Evolutionary conservation across 1,284 basidiomycete genomes (phyloP).

Genomic region (Microbotryum lychnidis-dioicae): DNA sequence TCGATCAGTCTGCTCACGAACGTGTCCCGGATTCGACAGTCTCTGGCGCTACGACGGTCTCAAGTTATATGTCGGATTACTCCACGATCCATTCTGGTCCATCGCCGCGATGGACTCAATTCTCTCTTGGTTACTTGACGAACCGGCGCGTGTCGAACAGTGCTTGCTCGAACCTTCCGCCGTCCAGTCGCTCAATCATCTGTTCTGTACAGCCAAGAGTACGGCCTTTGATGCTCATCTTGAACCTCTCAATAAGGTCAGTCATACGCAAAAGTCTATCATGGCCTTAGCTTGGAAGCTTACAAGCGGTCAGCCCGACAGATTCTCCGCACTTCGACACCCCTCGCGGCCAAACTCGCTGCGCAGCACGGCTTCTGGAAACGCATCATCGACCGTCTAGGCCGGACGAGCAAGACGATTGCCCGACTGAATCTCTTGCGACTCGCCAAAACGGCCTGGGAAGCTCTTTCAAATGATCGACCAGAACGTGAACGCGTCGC

Average conservation of each 20-base stretch:
- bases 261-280: neutral
- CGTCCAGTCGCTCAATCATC: constrained; percentile 64
- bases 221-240: constrained; percentile 91
- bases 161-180: constrained; percentile 62
- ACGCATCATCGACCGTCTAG: constrained; percentile 75
- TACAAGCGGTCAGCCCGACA: constrained; percentile 37
- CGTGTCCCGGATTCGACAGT: neutral
- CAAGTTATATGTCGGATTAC: constrained; percentile 66
- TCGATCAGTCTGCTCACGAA: neutral
- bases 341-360: constrained; percentile 66
- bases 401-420: constrained; percentile 64
- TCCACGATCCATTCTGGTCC: constrained; percentile 92
- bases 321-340: constrained; percentile 70
- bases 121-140: constrained; percentile 88
- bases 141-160: constrained; percentile 86
- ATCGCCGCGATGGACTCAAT: constrained; percentile 86
- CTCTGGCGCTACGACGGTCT: constrained; percentile 40
- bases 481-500: constrained; percentile 66
- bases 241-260: constrained; percentile 53
- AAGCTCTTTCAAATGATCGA: constrained; percentile 56
- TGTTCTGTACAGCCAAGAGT: constrained; percentile 79
- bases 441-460: constrained; percentile 75
- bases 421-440: constrained; percentile 82
- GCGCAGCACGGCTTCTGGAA: constrained; percentile 70
- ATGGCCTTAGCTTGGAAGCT: neutral